A percentile compares a stretch with the other conserved stretches of the same genome.
Evolutionary conservation across 2,329 filamentous ascomycete species (phyloP).

Genomic region (Pseudocercospora macadamiae): DNA sequence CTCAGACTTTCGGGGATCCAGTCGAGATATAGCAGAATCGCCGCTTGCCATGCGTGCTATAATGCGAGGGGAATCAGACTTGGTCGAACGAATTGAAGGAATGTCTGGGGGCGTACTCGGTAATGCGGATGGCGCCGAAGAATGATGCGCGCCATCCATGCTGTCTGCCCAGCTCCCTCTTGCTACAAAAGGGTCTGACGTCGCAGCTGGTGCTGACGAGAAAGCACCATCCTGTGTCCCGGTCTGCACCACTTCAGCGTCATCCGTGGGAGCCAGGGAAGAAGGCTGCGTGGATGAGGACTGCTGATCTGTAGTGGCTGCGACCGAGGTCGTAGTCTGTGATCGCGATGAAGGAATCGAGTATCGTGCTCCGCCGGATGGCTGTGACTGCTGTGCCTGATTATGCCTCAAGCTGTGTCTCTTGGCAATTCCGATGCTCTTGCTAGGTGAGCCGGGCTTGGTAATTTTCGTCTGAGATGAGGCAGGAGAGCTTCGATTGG

Average conservation of each 20-base stretch:
- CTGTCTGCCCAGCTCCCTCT: slow-evolving; percentile 28
- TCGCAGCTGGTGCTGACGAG: slow-evolving; percentile 15
- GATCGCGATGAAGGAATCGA: slow-evolving; percentile 37
- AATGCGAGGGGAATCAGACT: slow-evolving; percentile 29
- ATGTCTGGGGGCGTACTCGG: slow-evolving; percentile 27
- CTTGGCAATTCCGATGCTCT: slow-evolving; percentile 16
- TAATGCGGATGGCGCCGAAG: slow-evolving; percentile 27
- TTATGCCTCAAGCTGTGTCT: slow-evolving; percentile 26
- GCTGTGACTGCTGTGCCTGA: slow-evolving; percentile 12
- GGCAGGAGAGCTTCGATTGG: slow-evolving; percentile 28
- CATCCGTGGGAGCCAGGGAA: slow-evolving; percentile 37
- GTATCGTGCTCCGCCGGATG: slow-evolving; percentile 21
- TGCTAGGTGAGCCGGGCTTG: slow-evolving; percentile 25
- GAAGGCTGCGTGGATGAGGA: slow-evolving; percentile 40
- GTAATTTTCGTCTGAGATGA: slow-evolving; percentile 23
- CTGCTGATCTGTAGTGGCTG: slow-evolving; percentile 33
- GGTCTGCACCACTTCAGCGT: slow-evolving; percentile 24
- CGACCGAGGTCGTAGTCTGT: slow-evolving; percentile 39
- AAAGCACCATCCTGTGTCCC: slow-evolving; percentile 12
- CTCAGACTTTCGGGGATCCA: slow-evolving; percentile 22
- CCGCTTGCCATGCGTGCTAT: slow-evolving; percentile 32
- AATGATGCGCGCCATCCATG: slow-evolving; percentile 27
- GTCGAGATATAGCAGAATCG: slow-evolving; percentile 22
- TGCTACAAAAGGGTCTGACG: slow-evolving; percentile 26
- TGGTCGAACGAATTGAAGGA: slow-evolving; percentile 15